Conservation (phyloP, 345 rosid species). For the Sisymbrium irio region DNA sequence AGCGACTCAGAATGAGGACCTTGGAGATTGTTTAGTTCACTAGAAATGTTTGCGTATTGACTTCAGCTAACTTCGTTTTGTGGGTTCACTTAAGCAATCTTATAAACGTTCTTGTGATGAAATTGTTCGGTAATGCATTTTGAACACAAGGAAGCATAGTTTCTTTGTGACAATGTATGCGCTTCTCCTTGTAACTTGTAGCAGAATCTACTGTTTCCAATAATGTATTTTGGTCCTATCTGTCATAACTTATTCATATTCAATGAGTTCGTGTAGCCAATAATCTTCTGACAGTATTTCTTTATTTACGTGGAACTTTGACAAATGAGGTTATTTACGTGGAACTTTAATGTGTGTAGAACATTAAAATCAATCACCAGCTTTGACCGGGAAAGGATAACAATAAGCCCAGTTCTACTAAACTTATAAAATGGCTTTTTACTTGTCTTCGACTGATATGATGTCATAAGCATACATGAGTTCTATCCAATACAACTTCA, state of each 20-base stretch:
- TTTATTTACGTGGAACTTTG: neutral
- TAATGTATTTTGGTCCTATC: neutral
- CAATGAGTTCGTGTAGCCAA: neutral
- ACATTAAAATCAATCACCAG: neutral
- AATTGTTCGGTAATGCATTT: slow-evolving; percentile 11
- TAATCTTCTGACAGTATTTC: neutral
- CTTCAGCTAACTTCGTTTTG: neutral
- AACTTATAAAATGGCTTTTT: neutral
- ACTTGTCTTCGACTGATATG: neutral
- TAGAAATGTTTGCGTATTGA: slow-evolving; percentile 12
- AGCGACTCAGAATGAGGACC: slow-evolving; percentile 47
- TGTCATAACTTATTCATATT: neutral
- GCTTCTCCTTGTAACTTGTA: slow-evolving; percentile 12
- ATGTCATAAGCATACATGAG: neutral
- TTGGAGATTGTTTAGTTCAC: neutral
- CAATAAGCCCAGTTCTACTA: neutral
- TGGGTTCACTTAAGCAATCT: slow-evolving; percentile 13
- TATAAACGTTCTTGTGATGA: neutral
- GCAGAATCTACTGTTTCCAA: neutral
- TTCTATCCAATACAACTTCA: neutral
- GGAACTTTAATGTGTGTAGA: neutral
- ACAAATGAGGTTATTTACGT: neutral
- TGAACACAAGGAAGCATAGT: neutral
- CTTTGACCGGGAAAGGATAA: neutral
- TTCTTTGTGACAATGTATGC: slow-evolving; percentile 9